Base-by-base conservation (phyloP, 1,284 basidiomycete genomes). In the Pseudozyma sp. region DNA sequence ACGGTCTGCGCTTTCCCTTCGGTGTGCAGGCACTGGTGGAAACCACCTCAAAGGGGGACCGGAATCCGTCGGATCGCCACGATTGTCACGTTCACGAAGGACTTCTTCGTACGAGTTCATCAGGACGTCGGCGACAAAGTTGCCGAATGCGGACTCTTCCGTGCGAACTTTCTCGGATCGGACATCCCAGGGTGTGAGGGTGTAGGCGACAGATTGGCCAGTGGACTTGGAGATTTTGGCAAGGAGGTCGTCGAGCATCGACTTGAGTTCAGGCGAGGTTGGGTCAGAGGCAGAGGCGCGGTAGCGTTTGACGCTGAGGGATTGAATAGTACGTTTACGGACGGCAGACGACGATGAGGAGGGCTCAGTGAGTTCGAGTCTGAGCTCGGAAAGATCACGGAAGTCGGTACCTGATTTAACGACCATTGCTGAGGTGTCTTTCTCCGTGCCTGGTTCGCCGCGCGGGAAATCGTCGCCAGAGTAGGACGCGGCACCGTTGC, bases 401-500 rank as follows among this genome's bases (percentile, higher is more conserved):
- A 97, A 97, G 85, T 97, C 94, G 6, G 92, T 93, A 6, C 94
- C 94, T 72, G 92, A 93, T 85, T 97, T 97, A 75, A 95, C 86
- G 14, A 93, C 64, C 52, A 83, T 80, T 19, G 64, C 57, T 2
- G 5, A 39, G 2, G 89, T 79, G 82, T 96, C 94, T 14, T 87
- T 87, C 80, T 93, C 91, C 1, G 91, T 90, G 12, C 93, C 94
- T 2, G 92, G 88, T 50, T 77, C 72, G 13, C 89, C 88, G 6
- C 87, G 83, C 0, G 86, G 86, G 18, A 89, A 85, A 64, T 92
- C 89, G 66, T 90, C 92, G 43, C 89, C 89, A 34, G 93, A 89
- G 92, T 92, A 96, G 3, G 86, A 83, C 18, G 87, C 88, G 1
- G 91, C 89, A 4, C 93, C 94, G 78, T 89, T 91, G 12, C 92